Percentiles rank a stretch among this genome's conserved stretches.
Conservation (phyloP, 306 rosid genomes). For the Rosa multiflora region DNA sequence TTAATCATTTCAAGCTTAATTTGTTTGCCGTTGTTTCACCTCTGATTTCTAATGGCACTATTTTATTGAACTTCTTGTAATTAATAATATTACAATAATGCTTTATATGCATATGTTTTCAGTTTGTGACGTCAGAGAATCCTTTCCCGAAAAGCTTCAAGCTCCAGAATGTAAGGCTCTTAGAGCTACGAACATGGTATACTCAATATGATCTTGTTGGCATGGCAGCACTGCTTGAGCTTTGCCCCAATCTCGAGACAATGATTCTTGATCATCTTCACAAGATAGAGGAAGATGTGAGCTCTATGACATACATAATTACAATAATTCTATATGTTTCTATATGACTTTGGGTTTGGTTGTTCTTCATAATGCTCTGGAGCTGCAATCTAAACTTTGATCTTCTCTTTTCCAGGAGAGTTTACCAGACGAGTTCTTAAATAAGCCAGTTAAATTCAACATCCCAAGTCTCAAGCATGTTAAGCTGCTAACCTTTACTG, state of each 20-base stretch:
- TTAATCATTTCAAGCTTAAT: neutral
- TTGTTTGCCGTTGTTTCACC: neutral
- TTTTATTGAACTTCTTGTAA: neutral
- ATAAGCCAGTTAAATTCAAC: neutral
- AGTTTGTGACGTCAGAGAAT: constrained; percentile 3
- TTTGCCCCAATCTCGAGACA: constrained; percentile 14
- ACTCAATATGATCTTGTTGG: constrained; percentile 9
- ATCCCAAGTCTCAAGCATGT: constrained; percentile 13
- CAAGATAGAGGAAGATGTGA: constrained; percentile 7
- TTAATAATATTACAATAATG: neutral
- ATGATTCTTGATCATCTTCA: neutral
- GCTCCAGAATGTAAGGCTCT: neutral
- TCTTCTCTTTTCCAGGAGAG: neutral
- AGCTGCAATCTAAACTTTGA: neutral
- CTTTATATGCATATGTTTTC: neutral
- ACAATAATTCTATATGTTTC: neutral
- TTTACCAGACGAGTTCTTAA: neutral
- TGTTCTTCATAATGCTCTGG: neutral
- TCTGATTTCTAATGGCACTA: neutral
- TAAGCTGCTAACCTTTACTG: neutral
- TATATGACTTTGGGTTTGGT: neutral
- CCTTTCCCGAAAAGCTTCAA: neutral
- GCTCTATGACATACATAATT: neutral
- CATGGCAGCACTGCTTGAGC: constrained; percentile 14
- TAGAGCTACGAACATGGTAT: constrained; percentile 8